Conservation (phyloP, 345 rosid genomes). For the Arabidopsis arenosa region DNA sequence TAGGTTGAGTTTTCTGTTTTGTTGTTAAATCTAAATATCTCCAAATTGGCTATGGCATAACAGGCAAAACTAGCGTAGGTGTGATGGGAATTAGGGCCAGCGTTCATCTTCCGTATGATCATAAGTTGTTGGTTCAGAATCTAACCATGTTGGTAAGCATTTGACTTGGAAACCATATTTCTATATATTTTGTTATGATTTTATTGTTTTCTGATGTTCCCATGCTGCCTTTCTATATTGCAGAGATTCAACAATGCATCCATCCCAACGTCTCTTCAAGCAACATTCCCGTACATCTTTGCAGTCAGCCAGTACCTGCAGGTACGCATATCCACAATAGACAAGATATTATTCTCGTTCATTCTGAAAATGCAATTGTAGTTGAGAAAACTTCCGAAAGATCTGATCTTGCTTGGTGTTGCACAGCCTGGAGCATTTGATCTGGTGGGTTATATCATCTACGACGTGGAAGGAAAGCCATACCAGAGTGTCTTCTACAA, state of each 20-base stretch:
- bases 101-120: conserved; percentile 90
- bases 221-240: conserved; percentile 19
- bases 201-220: conserved; percentile 20
- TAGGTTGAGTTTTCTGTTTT: not conserved
- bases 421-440: conserved; percentile 90
- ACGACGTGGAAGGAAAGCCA: conserved; percentile 81
- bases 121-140: conserved; percentile 76
- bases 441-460: conserved; percentile 84
- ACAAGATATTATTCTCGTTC: not conserved
- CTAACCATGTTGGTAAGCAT: conserved; percentile 76
- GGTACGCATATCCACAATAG: conserved; percentile 52
- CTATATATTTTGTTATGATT: not conserved
- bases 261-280: conserved; percentile 74
- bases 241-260: conserved; percentile 92
- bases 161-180: not conserved
- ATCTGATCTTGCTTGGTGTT: conserved; percentile 4
- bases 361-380: not conserved
- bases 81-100: conserved; percentile 89
- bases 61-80: conserved; percentile 69
- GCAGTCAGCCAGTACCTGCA: conserved; percentile 90
- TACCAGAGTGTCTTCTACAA: conserved; percentile 80
- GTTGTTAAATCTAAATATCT: conserved; percentile 3
- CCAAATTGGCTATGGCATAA: conserved; percentile 33
- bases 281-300: conserved; percentile 86
- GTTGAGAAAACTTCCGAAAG: not conserved